phyloP scores from a whole-genome alignment of 1,284 basidiomycete species.

The Malassezia sp. region DNA sequence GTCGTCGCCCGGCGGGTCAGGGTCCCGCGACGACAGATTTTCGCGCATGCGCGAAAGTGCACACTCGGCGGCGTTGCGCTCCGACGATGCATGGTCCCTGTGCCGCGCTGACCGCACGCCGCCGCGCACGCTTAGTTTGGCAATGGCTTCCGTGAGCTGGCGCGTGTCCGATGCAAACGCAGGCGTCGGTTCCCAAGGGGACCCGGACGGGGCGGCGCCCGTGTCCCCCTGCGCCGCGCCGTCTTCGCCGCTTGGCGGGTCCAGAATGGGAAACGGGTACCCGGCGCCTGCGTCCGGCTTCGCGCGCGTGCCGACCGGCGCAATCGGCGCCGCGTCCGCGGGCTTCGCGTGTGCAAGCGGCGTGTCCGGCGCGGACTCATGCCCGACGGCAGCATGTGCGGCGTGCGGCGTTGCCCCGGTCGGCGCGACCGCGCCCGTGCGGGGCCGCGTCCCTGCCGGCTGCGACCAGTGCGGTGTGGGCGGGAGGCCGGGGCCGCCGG shows the following conservation, averaged over 20 bases:
- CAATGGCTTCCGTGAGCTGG: slow-evolving; percentile 31
- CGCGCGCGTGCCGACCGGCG: neutral
- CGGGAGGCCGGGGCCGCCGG: slow-evolving; percentile 14
- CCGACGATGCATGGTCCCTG: slow-evolving; percentile 15
- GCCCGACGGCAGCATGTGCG: neutral
- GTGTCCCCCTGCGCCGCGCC: too few relatives aligned
- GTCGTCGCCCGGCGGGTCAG: neutral
- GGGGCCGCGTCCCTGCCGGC: slow-evolving; percentile 10
- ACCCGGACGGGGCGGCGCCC: too few relatives aligned
- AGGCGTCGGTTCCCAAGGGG: too few relatives aligned
- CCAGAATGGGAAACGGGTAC: slow-evolving; percentile 29
- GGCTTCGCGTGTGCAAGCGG: too few relatives aligned
- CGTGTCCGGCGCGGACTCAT: too few relatives aligned
- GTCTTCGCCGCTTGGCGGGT: too few relatives aligned
- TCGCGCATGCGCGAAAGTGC: slow-evolving; percentile 22
- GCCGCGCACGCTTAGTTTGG: slow-evolving; percentile 29
- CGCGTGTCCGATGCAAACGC: too few relatives aligned
- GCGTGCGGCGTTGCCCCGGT: neutral
- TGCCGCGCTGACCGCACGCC: slow-evolving; percentile 18
- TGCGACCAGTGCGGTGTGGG: slow-evolving; percentile 37
- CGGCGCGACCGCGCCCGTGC: slow-evolving; percentile 3
- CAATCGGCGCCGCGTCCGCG: too few relatives aligned
- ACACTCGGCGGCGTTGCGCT: slow-evolving; percentile 19
- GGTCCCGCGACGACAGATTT: slow-evolving; percentile 6
- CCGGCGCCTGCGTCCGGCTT: slow-evolving; percentile 10